A percentile compares a stretch with the other conserved stretches of the same genome.
Conservation (phyloP, 148 eudicot species). For the Arctostaphylos glauca region DNA sequence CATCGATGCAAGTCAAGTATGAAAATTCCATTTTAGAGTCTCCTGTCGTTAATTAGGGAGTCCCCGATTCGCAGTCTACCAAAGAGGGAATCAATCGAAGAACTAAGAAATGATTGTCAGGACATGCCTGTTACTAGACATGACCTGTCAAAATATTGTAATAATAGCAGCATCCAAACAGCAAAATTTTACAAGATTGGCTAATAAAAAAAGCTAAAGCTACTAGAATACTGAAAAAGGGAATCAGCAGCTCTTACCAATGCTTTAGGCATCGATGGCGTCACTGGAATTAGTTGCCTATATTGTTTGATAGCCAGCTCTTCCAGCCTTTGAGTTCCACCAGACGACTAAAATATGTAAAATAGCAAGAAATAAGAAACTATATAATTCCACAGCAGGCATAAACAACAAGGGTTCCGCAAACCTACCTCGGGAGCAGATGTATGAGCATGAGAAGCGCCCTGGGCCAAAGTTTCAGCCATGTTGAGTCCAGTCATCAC, state of each 20-base stretch:
- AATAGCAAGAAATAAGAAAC: not conserved
- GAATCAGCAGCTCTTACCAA: slow-evolving; percentile 31
- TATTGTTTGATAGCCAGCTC: slow-evolving; percentile 55
- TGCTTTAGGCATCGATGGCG: slow-evolving; percentile 45
- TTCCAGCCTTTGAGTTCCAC: slow-evolving; percentile 48
- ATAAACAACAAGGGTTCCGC: not conserved
- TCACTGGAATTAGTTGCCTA: slow-evolving; percentile 49
- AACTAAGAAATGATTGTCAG: not conserved
- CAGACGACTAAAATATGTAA: slow-evolving; percentile 28
- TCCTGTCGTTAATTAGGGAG: not conserved
- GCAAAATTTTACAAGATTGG: no score
- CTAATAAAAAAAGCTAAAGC: no score
- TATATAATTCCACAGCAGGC: not conserved
- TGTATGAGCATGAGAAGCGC: slow-evolving; percentile 37
- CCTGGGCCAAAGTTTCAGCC: slow-evolving; percentile 54
- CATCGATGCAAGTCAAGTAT: not conserved
- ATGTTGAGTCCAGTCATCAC: slow-evolving; percentile 36
- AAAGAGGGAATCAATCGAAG: not conserved
- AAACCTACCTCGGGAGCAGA: slow-evolving; percentile 35
- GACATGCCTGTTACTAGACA: not conserved
- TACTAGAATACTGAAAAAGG: not conserved
- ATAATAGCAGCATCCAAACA: no score
- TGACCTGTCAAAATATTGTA: no score
- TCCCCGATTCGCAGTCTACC: not conserved
- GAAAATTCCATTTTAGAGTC: no score